Percentiles rank a stretch among this genome's conserved stretches.
phyloP scores from a whole-genome alignment of 148 eudicot genomes.

The Silene latifolia region DNA sequence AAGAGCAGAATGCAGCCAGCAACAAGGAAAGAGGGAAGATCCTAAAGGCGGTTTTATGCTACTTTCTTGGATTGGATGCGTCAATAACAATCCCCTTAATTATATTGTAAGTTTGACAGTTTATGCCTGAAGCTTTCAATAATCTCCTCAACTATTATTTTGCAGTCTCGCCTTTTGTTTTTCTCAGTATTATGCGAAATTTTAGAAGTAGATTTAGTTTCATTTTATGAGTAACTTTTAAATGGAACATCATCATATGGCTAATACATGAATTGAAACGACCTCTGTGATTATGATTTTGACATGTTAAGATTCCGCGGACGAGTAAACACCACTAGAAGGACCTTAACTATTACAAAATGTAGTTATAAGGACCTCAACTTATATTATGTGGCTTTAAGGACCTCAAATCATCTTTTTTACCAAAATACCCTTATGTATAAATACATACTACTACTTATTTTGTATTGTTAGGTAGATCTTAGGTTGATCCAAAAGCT shows the following conservation, averaged over 20 bases:
- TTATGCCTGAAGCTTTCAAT: constrained; percentile 21
- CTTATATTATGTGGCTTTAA: too few relatives aligned
- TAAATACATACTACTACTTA: too few relatives aligned
- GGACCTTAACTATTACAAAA: too few relatives aligned
- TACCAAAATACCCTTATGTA: too few relatives aligned
- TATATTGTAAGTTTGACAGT: constrained; percentile 65
- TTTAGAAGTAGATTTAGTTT: not conserved
- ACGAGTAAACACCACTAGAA: too few relatives aligned
- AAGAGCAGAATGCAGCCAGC: constrained; percentile 27
- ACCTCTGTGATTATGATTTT: not conserved
- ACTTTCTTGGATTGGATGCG: constrained; percentile 72
- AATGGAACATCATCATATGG: not conserved
- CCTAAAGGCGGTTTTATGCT: constrained; percentile 52
- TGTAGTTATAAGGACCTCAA: too few relatives aligned
- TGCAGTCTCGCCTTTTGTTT: not conserved
- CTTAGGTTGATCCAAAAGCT: too few relatives aligned
- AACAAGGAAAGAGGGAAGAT: constrained; percentile 41
- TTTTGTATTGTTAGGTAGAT: too few relatives aligned
- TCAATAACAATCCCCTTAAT: constrained; percentile 65
- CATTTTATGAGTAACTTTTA: not conserved
- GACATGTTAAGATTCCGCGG: not conserved
- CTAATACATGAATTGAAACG: not conserved
- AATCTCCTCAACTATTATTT: not conserved
- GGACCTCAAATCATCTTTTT: too few relatives aligned
- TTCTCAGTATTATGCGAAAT: not conserved